phyloP scores from a whole-genome alignment of 2,329 filamentous ascomycete species.

The Ascochyta lentis region DNA sequence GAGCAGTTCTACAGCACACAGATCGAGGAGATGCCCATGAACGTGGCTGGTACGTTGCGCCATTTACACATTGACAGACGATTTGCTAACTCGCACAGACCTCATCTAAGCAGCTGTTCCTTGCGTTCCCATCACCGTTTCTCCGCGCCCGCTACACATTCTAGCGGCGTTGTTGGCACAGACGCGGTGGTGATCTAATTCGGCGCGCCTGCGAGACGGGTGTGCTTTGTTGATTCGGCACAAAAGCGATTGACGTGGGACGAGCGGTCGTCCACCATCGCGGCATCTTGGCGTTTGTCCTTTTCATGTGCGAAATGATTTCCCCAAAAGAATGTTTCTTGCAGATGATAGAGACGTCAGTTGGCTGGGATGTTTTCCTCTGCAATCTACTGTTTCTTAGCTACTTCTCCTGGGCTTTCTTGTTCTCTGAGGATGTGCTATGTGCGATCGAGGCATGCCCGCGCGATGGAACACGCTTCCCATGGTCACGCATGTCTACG shows the following conservation, averaged over 20 bases:
- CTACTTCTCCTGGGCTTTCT: constrained; percentile 36
- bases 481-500: constrained; percentile 45
- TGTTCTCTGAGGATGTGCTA: constrained; percentile 41
- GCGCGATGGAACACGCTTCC: constrained; percentile 41
- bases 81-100: constrained; percentile 35
- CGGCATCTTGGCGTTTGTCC: constrained; percentile 52
- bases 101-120: constrained; percentile 48
- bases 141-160: constrained; percentile 30
- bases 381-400: constrained; percentile 44
- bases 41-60: constrained; percentile 67
- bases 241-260: constrained; percentile 48
- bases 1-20: constrained; percentile 99
- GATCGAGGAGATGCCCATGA: constrained; percentile 99
- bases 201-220: constrained; percentile 41
- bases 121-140: constrained; percentile 37
- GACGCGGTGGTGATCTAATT: constrained; percentile 43
- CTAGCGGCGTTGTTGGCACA: constrained; percentile 33
- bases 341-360: constrained; percentile 47
- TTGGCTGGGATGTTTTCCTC: constrained; percentile 38
- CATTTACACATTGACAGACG: background rate
- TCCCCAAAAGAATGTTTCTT: constrained; percentile 45
- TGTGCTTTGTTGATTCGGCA: constrained; percentile 34
- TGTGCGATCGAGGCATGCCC: constrained; percentile 45
- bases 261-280: constrained; percentile 41
- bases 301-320: constrained; percentile 50